Evolutionary conservation across 1,139 yeast species (phyloP).

Genomic region (Suhomyces bolitotheri): DNA sequence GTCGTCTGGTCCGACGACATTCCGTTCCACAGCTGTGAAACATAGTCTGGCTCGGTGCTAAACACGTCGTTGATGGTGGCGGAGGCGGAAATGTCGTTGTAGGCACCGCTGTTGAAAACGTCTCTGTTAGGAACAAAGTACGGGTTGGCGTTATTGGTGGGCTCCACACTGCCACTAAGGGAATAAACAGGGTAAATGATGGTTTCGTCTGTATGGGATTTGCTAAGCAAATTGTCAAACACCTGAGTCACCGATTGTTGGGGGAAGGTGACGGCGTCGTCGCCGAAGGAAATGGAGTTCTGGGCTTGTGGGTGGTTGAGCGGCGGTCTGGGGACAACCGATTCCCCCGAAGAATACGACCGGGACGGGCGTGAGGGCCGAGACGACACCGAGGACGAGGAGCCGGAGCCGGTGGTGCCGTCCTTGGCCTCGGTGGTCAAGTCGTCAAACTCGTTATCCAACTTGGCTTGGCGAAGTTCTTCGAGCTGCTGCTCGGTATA

Average conservation of each 20-base stretch:
- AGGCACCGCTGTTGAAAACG: conserved; percentile 11
- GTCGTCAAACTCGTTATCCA: conserved; percentile 15
- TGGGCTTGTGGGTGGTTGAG: neutral
- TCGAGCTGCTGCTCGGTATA: conserved; percentile 36
- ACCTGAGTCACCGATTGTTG: conserved; percentile 25
- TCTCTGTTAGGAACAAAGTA: conserved; percentile 11
- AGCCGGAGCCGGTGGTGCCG: neutral
- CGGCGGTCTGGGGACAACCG: neutral
- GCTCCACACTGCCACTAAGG: conserved; percentile 16
- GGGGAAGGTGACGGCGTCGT: conserved; percentile 3
- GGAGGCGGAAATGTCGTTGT: conserved; percentile 1
- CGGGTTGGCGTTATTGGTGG: conserved; percentile 7
- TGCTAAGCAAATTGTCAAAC: conserved; percentile 27
- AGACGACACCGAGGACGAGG: neutral
- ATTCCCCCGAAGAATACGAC: neutral
- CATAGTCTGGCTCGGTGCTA: neutral
- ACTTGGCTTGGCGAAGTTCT: conserved; percentile 28
- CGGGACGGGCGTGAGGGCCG: neutral
- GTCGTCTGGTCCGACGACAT: neutral
- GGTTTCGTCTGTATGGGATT: conserved; percentile 22
- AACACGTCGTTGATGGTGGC: neutral
- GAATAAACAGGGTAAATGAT: conserved; percentile 45
- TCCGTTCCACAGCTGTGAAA: neutral
- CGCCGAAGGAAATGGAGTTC: no score
- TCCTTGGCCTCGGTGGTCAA: conserved; percentile 5